Base-by-base conservation (phyloP, 495 filamentous ascomycete species). In the Choiromyces venosus region DNA sequence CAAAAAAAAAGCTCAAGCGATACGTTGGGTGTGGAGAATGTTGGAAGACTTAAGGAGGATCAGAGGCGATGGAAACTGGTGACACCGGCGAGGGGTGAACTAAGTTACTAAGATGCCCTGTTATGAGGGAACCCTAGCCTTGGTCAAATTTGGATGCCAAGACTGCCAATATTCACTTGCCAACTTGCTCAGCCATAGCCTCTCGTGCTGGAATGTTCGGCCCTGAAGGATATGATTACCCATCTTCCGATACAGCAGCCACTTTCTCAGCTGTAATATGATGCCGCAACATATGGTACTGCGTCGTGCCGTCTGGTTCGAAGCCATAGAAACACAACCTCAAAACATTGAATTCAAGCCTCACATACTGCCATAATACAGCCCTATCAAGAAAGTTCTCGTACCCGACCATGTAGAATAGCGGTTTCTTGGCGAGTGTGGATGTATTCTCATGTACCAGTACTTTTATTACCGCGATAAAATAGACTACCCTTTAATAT, bases 31-130 rank as follows among this genome's bases (percentile, higher is more conserved):
- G n/a, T 29, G 52, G 25, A 33, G 52, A 33, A 61, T 25, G 52
- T 61, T 61, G 25, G n/a, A 12, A 56, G 14, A 56, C n/a, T 56
- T 0, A 29, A 46, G 19, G 42, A 46, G 3, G 42, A 61, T 61
- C 25, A 6, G 52, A 61, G 52, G 25, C 52, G 52, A 61, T 33
- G 52, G 52, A 19, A 21, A 4, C 44, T n/a, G 10, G 44, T 7
- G 19, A 52, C 44, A 21, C 18, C 19, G 21, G 44, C 65, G 70
- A 42, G 46, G 70, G 65, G 39, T 40, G 66, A 29, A 37, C 68
- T 37, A 74, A 67, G 65, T 66, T 52, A 37, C 68, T 37, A 74
- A 67, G 65, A 68, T 52, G 38, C n/a, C 0, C 16, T 25, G 52
- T 10, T 4, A 8, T 25, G 36, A 44, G 40, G 16, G 29, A 38